Evolutionary conservation across 768 basidiomycete species (phyloP).

Genomic region (Nidularia pulvinata): DNA sequence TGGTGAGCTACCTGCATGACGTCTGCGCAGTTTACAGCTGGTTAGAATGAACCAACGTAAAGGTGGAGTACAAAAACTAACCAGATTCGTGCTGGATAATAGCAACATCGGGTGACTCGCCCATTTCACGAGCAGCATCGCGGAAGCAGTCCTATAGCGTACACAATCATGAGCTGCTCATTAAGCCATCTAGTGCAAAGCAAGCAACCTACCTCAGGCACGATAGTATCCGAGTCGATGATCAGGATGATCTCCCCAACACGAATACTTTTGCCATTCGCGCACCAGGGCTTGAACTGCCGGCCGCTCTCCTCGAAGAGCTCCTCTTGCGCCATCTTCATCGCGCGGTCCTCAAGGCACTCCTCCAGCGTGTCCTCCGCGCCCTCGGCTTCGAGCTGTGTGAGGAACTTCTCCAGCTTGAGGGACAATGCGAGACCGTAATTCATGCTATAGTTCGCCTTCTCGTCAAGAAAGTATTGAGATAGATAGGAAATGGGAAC

Average conservation of each 20-base stretch:
- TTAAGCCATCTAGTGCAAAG: background rate
- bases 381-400: slow-evolving; percentile 38
- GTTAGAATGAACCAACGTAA: background rate
- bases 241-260: slow-evolving; percentile 81
- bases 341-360: slow-evolving; percentile 67
- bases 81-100: slow-evolving; percentile 91
- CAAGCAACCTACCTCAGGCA: slow-evolving; percentile 55
- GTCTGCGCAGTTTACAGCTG: slow-evolving; percentile 28
- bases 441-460: slow-evolving; percentile 61
- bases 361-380: slow-evolving; percentile 42
- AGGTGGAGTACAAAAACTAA: slow-evolving; percentile 13
- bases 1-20: slow-evolving; percentile 90
- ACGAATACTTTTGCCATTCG: slow-evolving; percentile 73
- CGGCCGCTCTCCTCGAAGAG: slow-evolving; percentile 56
- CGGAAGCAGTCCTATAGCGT: slow-evolving; percentile 73
- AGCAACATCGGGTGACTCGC: slow-evolving; percentile 74
- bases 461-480: background rate
- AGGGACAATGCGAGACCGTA: slow-evolving; percentile 65
- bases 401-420: slow-evolving; percentile 54
- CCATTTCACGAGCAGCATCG: slow-evolving; percentile 86
- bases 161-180: background rate
- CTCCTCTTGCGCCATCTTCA: slow-evolving; percentile 75
- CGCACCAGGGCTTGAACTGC: slow-evolving; percentile 67
- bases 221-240: slow-evolving; percentile 78
- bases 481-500: slow-evolving; percentile 7